phyloP scores from a whole-genome alignment of 1,284 basidiomycete genomes.

The Paramarasmius palmivorus region DNA sequence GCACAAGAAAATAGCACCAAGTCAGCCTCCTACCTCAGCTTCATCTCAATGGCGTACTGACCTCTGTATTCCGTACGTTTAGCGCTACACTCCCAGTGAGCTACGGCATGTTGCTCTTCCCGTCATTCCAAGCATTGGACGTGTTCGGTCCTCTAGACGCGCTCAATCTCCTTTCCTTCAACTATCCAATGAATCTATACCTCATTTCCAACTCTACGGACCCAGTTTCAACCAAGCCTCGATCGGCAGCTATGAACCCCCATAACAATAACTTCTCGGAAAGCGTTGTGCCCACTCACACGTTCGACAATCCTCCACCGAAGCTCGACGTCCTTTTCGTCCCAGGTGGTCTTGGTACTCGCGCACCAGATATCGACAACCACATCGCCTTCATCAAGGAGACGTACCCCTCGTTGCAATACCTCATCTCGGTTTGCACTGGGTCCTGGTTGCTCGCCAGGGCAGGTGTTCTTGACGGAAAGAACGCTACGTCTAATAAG shows the following conservation, averaged over 20 bases:
- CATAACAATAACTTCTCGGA: constrained; percentile 26
- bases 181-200: constrained; percentile 30
- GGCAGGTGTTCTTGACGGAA: constrained; percentile 41
- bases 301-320: constrained; percentile 35
- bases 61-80: too few relatives aligned
- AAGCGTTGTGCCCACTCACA: constrained; percentile 39
- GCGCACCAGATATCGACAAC: constrained; percentile 19
- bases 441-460: constrained; percentile 39
- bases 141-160: constrained; percentile 43
- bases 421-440: constrained; percentile 46
- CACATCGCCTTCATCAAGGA: constrained; percentile 33
- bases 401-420: constrained; percentile 34
- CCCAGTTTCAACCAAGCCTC: constrained; percentile 35
- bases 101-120: constrained; percentile 33
- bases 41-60: too few relatives aligned
- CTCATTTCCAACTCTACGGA: constrained; percentile 32
- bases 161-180: constrained; percentile 34
- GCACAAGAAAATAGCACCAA: too few relatives aligned
- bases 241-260: constrained; percentile 13
- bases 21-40: too few relatives aligned
- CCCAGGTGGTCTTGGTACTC: constrained; percentile 38
- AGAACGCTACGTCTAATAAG: constrained; percentile 45
- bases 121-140: constrained; percentile 40
- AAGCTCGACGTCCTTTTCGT: constrained; percentile 43
- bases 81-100: constrained; percentile 13